Conservation (phyloP, 306 rosid genomes). For the Lathyrus oleraceus region DNA sequence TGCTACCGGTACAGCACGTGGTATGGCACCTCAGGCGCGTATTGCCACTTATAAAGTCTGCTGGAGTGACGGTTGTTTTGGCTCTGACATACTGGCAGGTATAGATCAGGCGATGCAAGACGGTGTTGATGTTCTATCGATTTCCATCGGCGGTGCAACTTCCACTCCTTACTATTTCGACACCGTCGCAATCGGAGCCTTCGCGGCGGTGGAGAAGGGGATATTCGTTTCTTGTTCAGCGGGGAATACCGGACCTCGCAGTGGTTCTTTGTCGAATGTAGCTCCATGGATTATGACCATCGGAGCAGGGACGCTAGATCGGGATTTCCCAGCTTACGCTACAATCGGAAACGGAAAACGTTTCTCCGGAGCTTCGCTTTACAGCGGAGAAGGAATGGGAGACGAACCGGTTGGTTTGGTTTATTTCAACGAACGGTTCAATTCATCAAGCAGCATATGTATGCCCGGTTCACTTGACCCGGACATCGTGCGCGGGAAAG, state of each 20-base stretch:
- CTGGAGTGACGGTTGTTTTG: conserved; percentile 65
- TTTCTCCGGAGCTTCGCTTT: conserved; percentile 69
- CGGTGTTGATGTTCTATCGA: conserved; percentile 79
- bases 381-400: conserved; percentile 91
- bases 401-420: conserved; percentile 52
- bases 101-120: conserved; percentile 72
- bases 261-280: conserved; percentile 62
- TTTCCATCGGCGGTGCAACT: conserved; percentile 68
- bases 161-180: conserved; percentile 70
- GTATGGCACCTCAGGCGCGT: conserved; percentile 73
- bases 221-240: conserved; percentile 90
- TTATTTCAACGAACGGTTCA: conserved; percentile 51
- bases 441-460: conserved; percentile 60
- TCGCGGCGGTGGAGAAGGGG: conserved; percentile 64
- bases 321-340: conserved; percentile 89
- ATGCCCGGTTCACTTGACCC: conserved; percentile 79
- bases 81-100: conserved; percentile 75
- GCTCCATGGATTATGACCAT: conserved; percentile 98
- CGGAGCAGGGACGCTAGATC: conserved; percentile 89
- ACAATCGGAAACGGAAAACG: conserved; percentile 54
- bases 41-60: conserved; percentile 69
- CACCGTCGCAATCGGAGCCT: conserved; percentile 73
- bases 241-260: conserved; percentile 79
- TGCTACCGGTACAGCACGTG: conserved; percentile 72
- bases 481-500: conserved; percentile 68